Evolutionary conservation across 371 early-diverging fungal species (phyloP).

Genomic region (Nematocida sp.): DNA sequence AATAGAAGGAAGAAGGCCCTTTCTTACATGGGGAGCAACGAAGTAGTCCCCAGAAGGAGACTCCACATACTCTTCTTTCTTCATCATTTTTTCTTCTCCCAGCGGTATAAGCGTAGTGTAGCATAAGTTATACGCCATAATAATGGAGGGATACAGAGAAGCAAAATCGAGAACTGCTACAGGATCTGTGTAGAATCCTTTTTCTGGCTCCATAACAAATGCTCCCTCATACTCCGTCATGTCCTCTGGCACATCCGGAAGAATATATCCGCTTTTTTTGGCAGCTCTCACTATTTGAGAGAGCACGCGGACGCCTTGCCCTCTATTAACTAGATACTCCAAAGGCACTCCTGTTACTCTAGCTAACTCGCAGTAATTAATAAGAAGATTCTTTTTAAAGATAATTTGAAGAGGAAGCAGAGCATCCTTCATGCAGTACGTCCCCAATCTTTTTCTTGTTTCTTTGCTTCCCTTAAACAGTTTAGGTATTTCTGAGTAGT

Average conservation of each 20-base stretch:
- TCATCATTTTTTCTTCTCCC: constrained; percentile 71
- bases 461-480: constrained; percentile 86
- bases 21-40: constrained; percentile 71
- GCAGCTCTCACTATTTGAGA: constrained; percentile 89
- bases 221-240: constrained; percentile 94
- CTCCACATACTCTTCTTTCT: constrained; percentile 19
- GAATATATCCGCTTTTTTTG: constrained; percentile 74
- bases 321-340: constrained; percentile 85
- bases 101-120: constrained; percentile 79
- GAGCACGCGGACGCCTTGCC: constrained; percentile 92
- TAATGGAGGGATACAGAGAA: constrained; percentile 97
- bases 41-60: constrained; percentile 73
- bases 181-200: constrained; percentile 87
- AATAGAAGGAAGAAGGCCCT: constrained; percentile 88
- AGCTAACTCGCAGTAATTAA: constrained; percentile 97
- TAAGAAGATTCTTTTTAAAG: constrained; percentile 88
- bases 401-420: constrained; percentile 86
- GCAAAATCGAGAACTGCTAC: constrained; percentile 97
- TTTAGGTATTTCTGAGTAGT: constrained; percentile 89
- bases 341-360: constrained; percentile 90
- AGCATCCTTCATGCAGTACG: constrained; percentile 97
- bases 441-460: constrained; percentile 87
- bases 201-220: constrained; percentile 91
- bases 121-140: constrained; percentile 98
- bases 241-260: constrained; percentile 79